phyloP scores from a whole-genome alignment of 495 filamentous ascomycete species.

The Lophium mytilinum region DNA sequence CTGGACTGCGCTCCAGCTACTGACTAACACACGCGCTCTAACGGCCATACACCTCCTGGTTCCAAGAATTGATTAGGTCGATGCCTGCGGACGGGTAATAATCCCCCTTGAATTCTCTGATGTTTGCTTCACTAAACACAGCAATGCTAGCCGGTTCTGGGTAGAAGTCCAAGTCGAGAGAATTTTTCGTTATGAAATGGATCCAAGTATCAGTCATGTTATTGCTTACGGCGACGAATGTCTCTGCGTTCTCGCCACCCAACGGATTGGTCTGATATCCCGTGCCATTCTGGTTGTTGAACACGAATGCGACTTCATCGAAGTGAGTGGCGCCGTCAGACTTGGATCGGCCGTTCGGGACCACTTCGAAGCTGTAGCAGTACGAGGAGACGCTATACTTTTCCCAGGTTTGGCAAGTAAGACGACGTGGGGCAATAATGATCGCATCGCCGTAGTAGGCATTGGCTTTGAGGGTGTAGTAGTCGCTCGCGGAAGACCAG shows the following conservation, averaged over 20 bases:
- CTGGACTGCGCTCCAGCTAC: no score
- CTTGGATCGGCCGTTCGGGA: slow-evolving; percentile 33
- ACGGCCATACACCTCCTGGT: slow-evolving; percentile 25
- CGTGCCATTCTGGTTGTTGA: slow-evolving; percentile 46
- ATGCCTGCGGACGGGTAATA: no score
- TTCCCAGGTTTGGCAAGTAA: slow-evolving; percentile 47
- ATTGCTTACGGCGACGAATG: slow-evolving; percentile 37
- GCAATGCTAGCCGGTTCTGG: no score
- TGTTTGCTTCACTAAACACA: no score
- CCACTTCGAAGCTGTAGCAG: slow-evolving; percentile 56
- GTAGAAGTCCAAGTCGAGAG: no score
- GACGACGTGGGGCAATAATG: slow-evolving; percentile 50
- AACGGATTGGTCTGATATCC: slow-evolving; percentile 45
- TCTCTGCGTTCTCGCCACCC: slow-evolving; percentile 38
- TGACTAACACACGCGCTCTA: no score
- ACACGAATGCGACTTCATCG: slow-evolving; percentile 53
- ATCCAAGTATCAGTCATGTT: slow-evolving; percentile 50
- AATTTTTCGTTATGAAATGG: slow-evolving; percentile 47
- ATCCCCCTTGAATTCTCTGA: no score
- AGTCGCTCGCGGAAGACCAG: no score
- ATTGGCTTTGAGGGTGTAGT: no score
- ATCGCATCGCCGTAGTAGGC: slow-evolving; percentile 48
- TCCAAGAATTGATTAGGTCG: slow-evolving; percentile 34
- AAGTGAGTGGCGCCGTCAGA: slow-evolving; percentile 47
- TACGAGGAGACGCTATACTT: slow-evolving; percentile 42